These are phyloP conservation scores for Citrullus amarus DNA, from an alignment of 306 rosid species.

Conservation along the genomic window DNA sequence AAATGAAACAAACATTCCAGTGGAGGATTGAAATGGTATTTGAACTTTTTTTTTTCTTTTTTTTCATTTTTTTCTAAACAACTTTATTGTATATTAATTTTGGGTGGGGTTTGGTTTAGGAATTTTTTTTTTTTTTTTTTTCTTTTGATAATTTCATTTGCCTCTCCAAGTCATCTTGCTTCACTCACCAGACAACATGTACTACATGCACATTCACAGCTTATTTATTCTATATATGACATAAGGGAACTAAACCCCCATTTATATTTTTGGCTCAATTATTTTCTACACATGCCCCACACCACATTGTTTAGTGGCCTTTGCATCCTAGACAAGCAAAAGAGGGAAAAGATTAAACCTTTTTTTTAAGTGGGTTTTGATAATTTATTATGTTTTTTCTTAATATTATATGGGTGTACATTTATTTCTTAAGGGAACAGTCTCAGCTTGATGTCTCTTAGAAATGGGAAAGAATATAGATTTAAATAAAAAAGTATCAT, in stretches of 20 bases:
- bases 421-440: background rate
- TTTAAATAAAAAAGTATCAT: too few relatives aligned
- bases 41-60: too few relatives aligned
- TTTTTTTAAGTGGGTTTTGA: background rate
- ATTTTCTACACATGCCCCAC: constrained; percentile 1
- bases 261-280: background rate
- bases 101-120: background rate
- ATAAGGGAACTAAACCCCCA: constrained; percentile 4
- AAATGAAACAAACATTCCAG: too few relatives aligned
- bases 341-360: background rate
- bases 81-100: background rate
- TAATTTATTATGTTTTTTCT: background rate
- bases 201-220: constrained; percentile 7
- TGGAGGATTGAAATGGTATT: too few relatives aligned
- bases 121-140: background rate
- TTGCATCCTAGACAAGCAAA: constrained; percentile 3
- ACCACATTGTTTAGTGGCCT: constrained; percentile 2
- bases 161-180: constrained; percentile 1
- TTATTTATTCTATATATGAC: background rate
- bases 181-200: constrained; percentile 1
- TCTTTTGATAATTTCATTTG: background rate
- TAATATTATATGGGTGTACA: background rate
- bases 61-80: background rate
- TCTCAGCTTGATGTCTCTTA: background rate
- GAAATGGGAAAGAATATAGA: background rate